A percentile compares a stretch with the other conserved stretches of the same genome.
Conservation (phyloP, 768 basidiomycete species). For the Fibroporia radiculosa region DNA sequence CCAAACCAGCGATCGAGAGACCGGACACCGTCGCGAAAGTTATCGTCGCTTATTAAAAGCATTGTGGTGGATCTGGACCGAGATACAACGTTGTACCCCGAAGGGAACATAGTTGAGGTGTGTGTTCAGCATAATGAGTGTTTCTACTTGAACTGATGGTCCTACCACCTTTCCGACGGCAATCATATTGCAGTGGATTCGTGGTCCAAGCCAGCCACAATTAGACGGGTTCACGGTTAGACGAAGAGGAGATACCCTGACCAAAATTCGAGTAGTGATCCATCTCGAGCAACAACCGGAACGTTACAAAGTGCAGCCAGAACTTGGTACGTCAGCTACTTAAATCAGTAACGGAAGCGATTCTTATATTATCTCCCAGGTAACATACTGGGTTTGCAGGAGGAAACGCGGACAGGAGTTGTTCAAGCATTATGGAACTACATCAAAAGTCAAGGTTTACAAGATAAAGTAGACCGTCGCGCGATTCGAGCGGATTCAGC, state of each 20-base stretch:
- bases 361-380: constrained; percentile 27
- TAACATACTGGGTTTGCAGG: constrained; percentile 66
- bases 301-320: constrained; percentile 71
- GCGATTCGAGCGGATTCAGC: constrained; percentile 62
- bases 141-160: neutral
- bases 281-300: constrained; percentile 85
- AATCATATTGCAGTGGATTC: constrained; percentile 70
- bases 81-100: constrained; percentile 71
- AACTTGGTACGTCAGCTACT: constrained; percentile 47
- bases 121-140: constrained; percentile 10
- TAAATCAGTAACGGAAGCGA: neutral
- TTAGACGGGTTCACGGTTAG: constrained; percentile 85
- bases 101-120: constrained; percentile 88
- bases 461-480: constrained; percentile 75
- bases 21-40: constrained; percentile 59
- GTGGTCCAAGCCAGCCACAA: constrained; percentile 45
- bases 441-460: constrained; percentile 75
- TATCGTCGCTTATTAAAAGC: constrained; percentile 77
- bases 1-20: constrained; percentile 59
- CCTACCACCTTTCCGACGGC: neutral
- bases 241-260: constrained; percentile 71
- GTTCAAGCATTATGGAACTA: constrained; percentile 88
- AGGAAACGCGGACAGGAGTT: constrained; percentile 76
- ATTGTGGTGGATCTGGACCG: constrained; percentile 86
- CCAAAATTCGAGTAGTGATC: constrained; percentile 76